phyloP scores from a whole-genome alignment of 2,329 filamentous ascomycete genomes.

The Mycosphaerella sp. region DNA sequence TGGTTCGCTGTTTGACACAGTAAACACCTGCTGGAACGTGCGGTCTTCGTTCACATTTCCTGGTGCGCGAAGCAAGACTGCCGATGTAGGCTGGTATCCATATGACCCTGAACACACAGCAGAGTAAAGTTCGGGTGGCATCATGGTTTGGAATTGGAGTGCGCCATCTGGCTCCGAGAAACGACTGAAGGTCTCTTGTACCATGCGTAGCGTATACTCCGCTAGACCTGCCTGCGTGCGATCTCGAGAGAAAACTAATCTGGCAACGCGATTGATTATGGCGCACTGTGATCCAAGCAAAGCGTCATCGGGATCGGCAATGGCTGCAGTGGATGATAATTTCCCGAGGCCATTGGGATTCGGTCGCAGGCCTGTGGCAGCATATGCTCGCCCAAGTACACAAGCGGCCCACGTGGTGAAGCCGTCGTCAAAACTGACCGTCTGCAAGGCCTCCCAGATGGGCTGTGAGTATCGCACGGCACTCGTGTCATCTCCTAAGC shows the following conservation, averaged over 20 bases:
- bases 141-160: constrained; percentile 27
- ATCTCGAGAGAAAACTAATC: constrained; percentile 24
- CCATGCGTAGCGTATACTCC: constrained; percentile 35
- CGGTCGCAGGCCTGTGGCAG: constrained; percentile 38
- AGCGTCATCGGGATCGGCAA: neutral
- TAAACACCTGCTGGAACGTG: constrained; percentile 19
- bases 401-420: constrained; percentile 72
- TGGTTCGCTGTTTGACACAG: constrained; percentile 5
- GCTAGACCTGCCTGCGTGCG: constrained; percentile 40
- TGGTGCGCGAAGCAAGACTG: neutral
- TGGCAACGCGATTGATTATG: constrained; percentile 34
- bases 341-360: neutral
- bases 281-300: constrained; percentile 27
- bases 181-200: constrained; percentile 17
- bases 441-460: constrained; percentile 23
- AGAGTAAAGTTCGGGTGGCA: constrained; percentile 23
- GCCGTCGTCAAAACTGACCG: constrained; percentile 16
- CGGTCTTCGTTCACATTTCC: neutral
- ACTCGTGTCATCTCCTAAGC: constrained; percentile 60
- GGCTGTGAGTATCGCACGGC: constrained; percentile 41
- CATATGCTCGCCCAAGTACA: constrained; percentile 77
- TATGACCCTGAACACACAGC: constrained; percentile 24
- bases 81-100: constrained; percentile 24
- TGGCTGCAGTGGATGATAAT: neutral
- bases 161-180: constrained; percentile 15